Evolutionary conservation across 2,329 filamentous ascomycete species (phyloP), one percentile per base, ranked within the genome.

Genomic region (Trichophyton benhamiae): DNA sequence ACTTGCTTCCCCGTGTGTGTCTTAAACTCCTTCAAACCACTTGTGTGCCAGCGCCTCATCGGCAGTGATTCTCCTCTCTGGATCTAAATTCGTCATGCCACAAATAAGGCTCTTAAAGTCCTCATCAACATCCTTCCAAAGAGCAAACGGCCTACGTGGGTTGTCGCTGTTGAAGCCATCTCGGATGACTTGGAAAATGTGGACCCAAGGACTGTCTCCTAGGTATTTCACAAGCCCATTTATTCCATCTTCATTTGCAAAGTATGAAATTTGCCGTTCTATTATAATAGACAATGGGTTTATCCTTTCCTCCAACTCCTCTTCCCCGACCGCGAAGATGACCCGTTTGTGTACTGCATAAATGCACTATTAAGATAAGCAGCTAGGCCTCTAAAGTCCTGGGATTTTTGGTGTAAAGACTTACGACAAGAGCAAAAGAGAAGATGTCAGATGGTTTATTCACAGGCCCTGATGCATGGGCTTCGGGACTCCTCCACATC

Each of bases 251-350:
- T 70, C 68, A 63, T 80, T 74, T 48, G 72, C 73, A 67, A 80
- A 80, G 65, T 76, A 77, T 2, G 77, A 80, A 13, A 80, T 72
- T 64, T 79, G 78, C 22, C 75, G 74, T 63, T 76, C 72, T 44
- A 80, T 66, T 41, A 80, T 74, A 64, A 74, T 68, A 49, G 71
- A 71, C 53, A 76, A 68, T n/a, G 69, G 69, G 48, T 76, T 74
- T 33, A 67, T 66, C 67, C 69, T 66, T 67, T 72, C 60, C 63
- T 67, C 49, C 66, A 72, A 61, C 65, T 70, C 69, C 49, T 69
- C 65, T 38, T 72, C 66, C 61, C 68, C 71, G 59, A 74, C 69
- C 60, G 70, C 70, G 64, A 78, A 75, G 61, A 77, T 71, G 49
- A 77, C 71, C 42, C 68, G 68, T 66, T 74, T 72, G 1, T 74